phyloP scores from a whole-genome alignment of 371 early-diverging fungal genomes.

The Coemansia sp. region DNA sequence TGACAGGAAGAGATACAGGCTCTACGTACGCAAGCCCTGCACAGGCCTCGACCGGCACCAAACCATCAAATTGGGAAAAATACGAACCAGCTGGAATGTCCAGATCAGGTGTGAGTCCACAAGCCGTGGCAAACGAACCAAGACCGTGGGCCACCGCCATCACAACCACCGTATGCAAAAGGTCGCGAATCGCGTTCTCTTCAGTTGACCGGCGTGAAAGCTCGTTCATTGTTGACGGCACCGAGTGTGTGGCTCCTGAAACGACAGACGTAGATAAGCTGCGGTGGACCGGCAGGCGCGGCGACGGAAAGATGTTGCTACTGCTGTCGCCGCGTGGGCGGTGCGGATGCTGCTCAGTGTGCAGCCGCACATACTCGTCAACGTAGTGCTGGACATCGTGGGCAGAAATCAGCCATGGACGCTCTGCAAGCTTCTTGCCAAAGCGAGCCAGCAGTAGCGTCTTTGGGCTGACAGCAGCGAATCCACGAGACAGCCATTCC shows the following conservation, averaged over 20 bases:
- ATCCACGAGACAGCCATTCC: slow-evolving; percentile 25
- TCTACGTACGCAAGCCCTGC: slow-evolving; percentile 21
- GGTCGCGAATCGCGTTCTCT: slow-evolving; percentile 38
- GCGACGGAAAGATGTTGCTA: not conserved
- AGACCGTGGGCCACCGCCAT: slow-evolving; percentile 40
- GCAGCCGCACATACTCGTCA: slow-evolving; percentile 28
- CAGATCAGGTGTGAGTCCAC: slow-evolving; percentile 39
- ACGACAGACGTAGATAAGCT: slow-evolving; percentile 26
- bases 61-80: slow-evolving; percentile 14
- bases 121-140: slow-evolving; percentile 31
- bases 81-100: slow-evolving; percentile 34
- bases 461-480: slow-evolving; percentile 12
- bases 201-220: slow-evolving; percentile 29
- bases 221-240: slow-evolving; percentile 8
- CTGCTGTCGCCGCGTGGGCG: slow-evolving; percentile 33
- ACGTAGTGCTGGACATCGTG: slow-evolving; percentile 22
- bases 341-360: not conserved
- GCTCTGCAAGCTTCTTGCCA: slow-evolving; percentile 14
- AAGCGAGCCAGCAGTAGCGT: slow-evolving; percentile 40
- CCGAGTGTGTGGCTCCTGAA: slow-evolving; percentile 3
- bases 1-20: not conserved
- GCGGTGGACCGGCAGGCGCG: slow-evolving; percentile 16
- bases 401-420: slow-evolving; percentile 28
- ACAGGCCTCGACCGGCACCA: slow-evolving; percentile 12
- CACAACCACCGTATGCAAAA: slow-evolving; percentile 32